phyloP scores from a whole-genome alignment of 176 grass and related monocot species.

The Bonia amplexicaulis region DNA sequence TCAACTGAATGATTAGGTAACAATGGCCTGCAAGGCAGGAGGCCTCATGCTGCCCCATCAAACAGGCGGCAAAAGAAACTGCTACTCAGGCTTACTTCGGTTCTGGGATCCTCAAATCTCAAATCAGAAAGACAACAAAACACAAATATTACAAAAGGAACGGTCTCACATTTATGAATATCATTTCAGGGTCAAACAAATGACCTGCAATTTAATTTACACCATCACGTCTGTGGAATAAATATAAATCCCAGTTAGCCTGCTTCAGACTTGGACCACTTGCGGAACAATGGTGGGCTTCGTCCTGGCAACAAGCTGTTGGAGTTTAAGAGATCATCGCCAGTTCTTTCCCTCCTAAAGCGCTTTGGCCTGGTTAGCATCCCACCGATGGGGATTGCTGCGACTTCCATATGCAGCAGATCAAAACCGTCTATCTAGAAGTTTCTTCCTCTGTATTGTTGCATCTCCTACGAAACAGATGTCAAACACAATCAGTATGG shows the following conservation, averaged over 20 bases:
- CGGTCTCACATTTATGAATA: conserved; percentile 16
- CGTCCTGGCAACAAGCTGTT: conserved; percentile 14
- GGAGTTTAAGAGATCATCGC: neutral
- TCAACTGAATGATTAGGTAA: neutral
- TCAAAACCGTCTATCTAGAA: conserved; percentile 39
- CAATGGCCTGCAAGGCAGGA: neutral
- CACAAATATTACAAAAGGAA: conserved; percentile 27
- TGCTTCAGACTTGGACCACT: conserved; percentile 23
- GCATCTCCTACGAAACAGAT: conserved; percentile 37
- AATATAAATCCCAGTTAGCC: conserved; percentile 34
- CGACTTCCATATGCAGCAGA: neutral
- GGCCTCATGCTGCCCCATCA: neutral
- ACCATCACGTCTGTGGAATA: conserved; percentile 23
- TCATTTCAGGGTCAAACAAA: conserved; percentile 24
- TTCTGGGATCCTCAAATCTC: conserved; percentile 10
- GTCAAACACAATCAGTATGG: neutral
- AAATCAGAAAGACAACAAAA: conserved; percentile 4
- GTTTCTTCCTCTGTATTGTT: conserved; percentile 62
- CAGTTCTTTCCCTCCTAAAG: conserved; percentile 18
- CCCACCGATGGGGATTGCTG: neutral
- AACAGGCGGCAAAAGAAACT: neutral
- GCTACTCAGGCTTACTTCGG: neutral
- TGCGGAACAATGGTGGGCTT: conserved; percentile 7
- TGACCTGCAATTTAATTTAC: conserved; percentile 44
- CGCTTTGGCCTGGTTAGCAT: conserved; percentile 25